phyloP scores from a whole-genome alignment of 2,329 filamentous ascomycete genomes.

The Talaromyces sp. region DNA sequence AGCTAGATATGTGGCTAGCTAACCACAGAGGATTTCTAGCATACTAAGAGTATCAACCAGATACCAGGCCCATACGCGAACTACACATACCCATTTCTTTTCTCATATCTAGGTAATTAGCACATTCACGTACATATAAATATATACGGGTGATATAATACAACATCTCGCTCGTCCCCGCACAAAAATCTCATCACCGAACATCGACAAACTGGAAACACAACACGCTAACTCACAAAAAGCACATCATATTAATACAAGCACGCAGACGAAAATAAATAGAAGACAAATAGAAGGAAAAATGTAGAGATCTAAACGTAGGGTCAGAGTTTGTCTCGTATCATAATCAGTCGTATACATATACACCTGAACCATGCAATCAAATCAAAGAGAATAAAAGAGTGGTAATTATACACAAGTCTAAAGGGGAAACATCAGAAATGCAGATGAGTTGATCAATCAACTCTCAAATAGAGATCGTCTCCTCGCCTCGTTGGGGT shows the following conservation, averaged over 20 bases:
- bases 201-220: not conserved
- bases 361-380: not conserved
- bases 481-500: slow-evolving; percentile 17
- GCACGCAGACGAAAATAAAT: not conserved
- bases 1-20: too few relatives aligned
- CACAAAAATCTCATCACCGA: not conserved
- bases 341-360: not conserved
- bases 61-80: too few relatives aligned
- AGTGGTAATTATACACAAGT: slow-evolving; percentile 7
- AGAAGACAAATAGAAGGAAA: not conserved
- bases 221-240: not conserved
- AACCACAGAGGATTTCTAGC: too few relatives aligned
- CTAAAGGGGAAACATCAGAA: not conserved
- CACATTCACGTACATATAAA: not conserved
- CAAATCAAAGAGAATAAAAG: not conserved
- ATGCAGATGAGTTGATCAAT: not conserved
- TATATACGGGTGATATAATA: not conserved
- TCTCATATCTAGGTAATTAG: not conserved
- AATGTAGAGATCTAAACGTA: slow-evolving; percentile 1
- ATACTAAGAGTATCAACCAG: too few relatives aligned
- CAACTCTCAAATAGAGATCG: slow-evolving; percentile 18
- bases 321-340: not conserved
- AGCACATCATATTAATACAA: not conserved
- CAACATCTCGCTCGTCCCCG: not conserved
- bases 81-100: too few relatives aligned